These are phyloP conservation scores for Gossypium arboreum DNA, from an alignment of 345 rosid genomes.

Conservation along the genomic window DNA sequence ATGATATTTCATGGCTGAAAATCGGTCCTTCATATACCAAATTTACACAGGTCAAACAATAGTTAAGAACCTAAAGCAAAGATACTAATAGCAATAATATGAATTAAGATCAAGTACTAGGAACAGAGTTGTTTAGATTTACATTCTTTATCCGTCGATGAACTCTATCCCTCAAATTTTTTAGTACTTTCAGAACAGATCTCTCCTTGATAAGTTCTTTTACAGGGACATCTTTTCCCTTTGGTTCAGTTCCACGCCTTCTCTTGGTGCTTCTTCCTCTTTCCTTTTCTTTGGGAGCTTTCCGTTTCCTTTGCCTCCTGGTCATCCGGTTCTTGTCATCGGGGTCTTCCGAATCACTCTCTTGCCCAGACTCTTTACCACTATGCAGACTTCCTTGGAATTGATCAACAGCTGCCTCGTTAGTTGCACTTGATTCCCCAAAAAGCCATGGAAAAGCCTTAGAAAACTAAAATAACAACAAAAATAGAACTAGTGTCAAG, in stretches of 20 bases:
- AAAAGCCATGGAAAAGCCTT: neutral
- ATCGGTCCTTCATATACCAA: neutral
- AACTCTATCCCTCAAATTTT: neutral
- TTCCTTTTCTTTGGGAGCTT: neutral
- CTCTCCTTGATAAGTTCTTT: neutral
- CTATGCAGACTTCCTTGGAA: neutral
- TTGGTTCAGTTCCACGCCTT: neutral
- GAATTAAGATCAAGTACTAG: neutral
- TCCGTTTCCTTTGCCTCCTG: neutral
- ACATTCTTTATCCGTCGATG: neutral
- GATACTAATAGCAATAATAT: neutral
- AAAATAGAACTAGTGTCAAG: neutral
- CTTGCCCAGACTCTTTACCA: neutral
- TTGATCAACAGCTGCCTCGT: neutral
- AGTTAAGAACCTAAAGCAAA: neutral
- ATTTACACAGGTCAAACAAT: neutral
- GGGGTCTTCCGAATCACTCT: neutral
- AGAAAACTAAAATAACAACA: neutral
- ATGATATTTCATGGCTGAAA: neutral
- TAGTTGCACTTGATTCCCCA: neutral
- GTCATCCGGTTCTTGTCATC: neutral
- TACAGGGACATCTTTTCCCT: neutral
- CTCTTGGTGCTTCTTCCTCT: neutral
- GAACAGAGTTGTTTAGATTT: neutral
- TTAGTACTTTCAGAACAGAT: neutral